These are phyloP conservation scores for Spergularia azorica DNA, from an alignment of 179 eudicot genomes.

Conservation along the genomic window DNA sequence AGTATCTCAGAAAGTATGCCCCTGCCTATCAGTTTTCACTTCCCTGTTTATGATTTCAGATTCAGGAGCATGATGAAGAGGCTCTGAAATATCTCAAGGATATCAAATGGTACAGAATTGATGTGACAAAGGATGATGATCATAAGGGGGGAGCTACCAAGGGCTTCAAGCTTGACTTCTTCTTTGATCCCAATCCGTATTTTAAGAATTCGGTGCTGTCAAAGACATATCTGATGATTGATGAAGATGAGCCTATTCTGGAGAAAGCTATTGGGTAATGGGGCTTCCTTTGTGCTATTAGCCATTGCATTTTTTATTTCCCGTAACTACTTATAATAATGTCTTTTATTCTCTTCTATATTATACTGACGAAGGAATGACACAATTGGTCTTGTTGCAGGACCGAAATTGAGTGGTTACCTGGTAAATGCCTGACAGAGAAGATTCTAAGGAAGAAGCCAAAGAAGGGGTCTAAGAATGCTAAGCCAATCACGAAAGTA, in stretches of 20 bases:
- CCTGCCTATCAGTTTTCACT: neutral
- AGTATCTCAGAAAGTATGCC: neutral
- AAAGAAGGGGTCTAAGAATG: too few relatives aligned
- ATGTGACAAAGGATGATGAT: constrained; percentile 29
- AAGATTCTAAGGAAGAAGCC: neutral
- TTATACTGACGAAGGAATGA: neutral
- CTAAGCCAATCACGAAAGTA: too few relatives aligned
- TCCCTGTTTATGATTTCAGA: constrained; percentile 26
- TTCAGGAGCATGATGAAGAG: constrained; percentile 58
- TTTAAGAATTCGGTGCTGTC: constrained; percentile 57
- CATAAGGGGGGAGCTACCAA: constrained; percentile 32
- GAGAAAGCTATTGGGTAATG: constrained; percentile 74
- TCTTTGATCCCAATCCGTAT: constrained; percentile 55
- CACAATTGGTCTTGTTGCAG: constrained; percentile 23
- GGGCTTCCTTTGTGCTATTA: neutral
- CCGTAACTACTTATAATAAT: neutral
- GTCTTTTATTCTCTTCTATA: neutral
- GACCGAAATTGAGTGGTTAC: constrained; percentile 71
- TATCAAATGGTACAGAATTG: constrained; percentile 60
- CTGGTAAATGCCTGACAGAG: constrained; percentile 38
- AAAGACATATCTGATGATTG: constrained; percentile 71
- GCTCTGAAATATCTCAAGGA: constrained; percentile 63
- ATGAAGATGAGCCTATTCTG: constrained; percentile 65
- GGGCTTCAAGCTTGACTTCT: constrained; percentile 76
- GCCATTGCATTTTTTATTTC: neutral